A percentile compares a stretch with the other conserved stretches of the same genome.
Evolutionary conservation across 768 basidiomycete genomes (phyloP).

Genomic region (Rhodotorula toruloides): DNA sequence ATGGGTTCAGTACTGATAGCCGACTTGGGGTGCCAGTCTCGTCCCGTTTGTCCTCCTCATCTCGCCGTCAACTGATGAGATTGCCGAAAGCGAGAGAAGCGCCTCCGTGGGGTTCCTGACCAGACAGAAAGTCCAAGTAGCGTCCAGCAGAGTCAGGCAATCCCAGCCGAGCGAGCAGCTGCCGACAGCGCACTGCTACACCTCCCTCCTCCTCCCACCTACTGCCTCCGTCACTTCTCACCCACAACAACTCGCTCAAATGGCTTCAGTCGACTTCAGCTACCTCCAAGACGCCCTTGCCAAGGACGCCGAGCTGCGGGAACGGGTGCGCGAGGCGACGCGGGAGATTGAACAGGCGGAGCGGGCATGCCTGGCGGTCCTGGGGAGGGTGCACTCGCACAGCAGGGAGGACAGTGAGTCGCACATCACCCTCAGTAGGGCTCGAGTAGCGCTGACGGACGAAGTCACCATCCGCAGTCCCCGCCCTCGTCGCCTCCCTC

Average conservation of each 20-base stretch:
- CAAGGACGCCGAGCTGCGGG: conserved; percentile 26
- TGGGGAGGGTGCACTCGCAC: conserved; percentile 9
- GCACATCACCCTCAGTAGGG: accelerated
- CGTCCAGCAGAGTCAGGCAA: too few relatives aligned
- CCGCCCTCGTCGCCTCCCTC: conserved; percentile 31
- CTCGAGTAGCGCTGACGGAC: not conserved
- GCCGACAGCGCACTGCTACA: too few relatives aligned
- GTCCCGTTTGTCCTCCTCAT: too few relatives aligned
- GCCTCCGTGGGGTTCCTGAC: too few relatives aligned
- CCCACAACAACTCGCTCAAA: not conserved
- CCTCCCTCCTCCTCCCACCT: too few relatives aligned
- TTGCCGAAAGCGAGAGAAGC: too few relatives aligned
- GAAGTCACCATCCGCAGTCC: conserved; percentile 6
- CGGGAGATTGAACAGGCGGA: conserved; percentile 34
- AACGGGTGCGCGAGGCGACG: conserved; percentile 35
- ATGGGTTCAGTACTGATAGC: too few relatives aligned
- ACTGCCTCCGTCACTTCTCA: too few relatives aligned
- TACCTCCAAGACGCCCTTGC: conserved; percentile 24
- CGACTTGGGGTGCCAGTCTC: too few relatives aligned
- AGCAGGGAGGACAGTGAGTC: not conserved
- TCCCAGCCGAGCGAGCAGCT: too few relatives aligned
- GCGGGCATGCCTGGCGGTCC: conserved; percentile 28
- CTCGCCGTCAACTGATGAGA: too few relatives aligned
- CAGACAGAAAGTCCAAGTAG: too few relatives aligned
- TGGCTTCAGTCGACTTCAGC: conserved; percentile 16